These are phyloP conservation scores for Xylariaceae sp. DNA, from an alignment of 2,329 filamentous ascomycete species.

Conservation along the genomic window DNA sequence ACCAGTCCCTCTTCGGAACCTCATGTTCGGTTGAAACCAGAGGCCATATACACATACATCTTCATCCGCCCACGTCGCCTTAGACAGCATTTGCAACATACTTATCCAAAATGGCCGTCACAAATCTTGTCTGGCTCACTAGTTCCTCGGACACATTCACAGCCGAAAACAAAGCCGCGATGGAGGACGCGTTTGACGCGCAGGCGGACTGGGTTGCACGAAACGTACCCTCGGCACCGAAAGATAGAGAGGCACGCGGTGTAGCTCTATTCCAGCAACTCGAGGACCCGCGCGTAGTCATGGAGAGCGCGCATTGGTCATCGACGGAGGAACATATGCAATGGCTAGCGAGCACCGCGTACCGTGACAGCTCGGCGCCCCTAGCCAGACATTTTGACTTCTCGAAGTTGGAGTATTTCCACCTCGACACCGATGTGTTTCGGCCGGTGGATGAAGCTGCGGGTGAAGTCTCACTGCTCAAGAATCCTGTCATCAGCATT, in stretches of 20 bases:
- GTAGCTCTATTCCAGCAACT: conserved; percentile 33
- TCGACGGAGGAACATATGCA: conserved; percentile 37
- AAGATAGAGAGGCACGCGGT: conserved; percentile 33
- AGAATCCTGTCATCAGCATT: conserved; percentile 37
- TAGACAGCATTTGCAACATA: background rate
- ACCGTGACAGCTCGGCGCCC: conserved; percentile 33
- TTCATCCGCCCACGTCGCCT: too few species aligned
- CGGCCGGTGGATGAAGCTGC: conserved; percentile 6
- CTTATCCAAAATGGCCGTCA: conserved; percentile 21
- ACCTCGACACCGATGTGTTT: conserved; percentile 34
- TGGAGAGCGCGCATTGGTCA: conserved; percentile 45
- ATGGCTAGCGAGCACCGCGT: conserved; percentile 43
- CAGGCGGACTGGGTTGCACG: conserved; percentile 40
- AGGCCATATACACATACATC: too few species aligned
- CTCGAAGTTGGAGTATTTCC: conserved; percentile 37
- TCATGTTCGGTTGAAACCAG: too few species aligned
- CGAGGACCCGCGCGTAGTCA: conserved; percentile 34
- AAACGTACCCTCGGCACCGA: conserved; percentile 33
- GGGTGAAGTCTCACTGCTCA: conserved; percentile 18
- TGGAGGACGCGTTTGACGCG: conserved; percentile 35
- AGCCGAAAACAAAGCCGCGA: conserved; percentile 36
- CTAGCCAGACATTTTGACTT: conserved; percentile 33
- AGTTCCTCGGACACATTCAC: conserved; percentile 26
- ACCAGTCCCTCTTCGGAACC: too few species aligned
- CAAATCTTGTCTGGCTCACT: conserved; percentile 27